Evolutionary conservation across 352 stramenopile species (phyloP).

Genomic region (Phytophthora vignae): DNA sequence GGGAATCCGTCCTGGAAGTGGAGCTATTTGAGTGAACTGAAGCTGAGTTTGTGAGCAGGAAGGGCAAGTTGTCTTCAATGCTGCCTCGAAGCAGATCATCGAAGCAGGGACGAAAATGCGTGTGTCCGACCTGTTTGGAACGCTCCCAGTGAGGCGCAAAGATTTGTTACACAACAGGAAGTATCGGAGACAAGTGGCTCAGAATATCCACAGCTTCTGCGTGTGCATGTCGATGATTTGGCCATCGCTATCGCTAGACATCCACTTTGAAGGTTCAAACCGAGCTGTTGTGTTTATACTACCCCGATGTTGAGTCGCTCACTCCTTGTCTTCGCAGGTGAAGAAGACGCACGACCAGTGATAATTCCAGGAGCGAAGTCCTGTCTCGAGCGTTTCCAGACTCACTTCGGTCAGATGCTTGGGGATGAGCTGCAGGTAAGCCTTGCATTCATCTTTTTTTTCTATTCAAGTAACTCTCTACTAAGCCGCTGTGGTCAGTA

Average conservation of each 20-base stretch:
- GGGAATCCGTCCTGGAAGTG: not conserved
- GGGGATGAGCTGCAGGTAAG: constrained; percentile 53
- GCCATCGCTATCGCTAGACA: constrained; percentile 65
- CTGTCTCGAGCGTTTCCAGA: constrained; percentile 49
- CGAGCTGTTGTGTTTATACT: not conserved
- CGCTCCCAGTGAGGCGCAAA: constrained; percentile 63
- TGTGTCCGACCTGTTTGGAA: constrained; percentile 64
- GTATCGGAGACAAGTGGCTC: constrained; percentile 44
- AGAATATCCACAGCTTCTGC: constrained; percentile 58
- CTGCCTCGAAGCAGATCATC: constrained; percentile 42
- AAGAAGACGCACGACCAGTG: constrained; percentile 12
- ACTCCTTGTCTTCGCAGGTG: constrained; percentile 1
- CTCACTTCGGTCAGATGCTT: constrained; percentile 53
- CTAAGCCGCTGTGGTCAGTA: constrained; percentile 35
- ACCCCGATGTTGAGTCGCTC: not conserved
- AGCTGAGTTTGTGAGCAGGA: constrained; percentile 39
- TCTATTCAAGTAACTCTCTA: not conserved
- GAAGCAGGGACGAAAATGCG: constrained; percentile 59
- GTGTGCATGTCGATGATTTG: constrained; percentile 76
- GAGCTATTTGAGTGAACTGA: not conserved
- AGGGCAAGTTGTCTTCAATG: constrained; percentile 67
- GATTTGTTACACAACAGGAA: constrained; percentile 49
- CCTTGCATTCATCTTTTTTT: not conserved
- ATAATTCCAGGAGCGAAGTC: constrained; percentile 35
- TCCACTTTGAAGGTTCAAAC: constrained; percentile 52